Evolutionary conservation across 352 stramenopile genomes (phyloP).

Genomic region (Pythium guiyangense): DNA sequence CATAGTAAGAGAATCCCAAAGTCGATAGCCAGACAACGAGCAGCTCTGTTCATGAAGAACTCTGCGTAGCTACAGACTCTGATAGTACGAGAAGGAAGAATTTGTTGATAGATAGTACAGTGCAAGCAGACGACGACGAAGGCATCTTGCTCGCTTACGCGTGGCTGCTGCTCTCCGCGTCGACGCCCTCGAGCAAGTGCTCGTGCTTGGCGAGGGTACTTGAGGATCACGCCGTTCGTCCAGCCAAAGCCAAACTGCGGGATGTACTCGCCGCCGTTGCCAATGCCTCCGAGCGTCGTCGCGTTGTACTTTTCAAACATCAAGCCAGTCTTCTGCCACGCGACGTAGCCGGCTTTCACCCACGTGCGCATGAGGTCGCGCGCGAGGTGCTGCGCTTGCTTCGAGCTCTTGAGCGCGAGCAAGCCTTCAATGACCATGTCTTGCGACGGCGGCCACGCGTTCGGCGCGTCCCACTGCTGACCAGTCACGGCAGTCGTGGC

Average conservation of each 20-base stretch:
- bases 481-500: conserved; percentile 66
- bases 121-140: no score
- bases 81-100: no score
- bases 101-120: no score
- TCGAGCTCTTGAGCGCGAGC: conserved; percentile 32
- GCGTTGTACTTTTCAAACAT: conserved; percentile 85
- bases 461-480: conserved; percentile 85
- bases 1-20: no score
- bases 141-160: no score
- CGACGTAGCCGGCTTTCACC: conserved; percentile 52
- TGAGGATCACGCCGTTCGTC: conserved; percentile 50
- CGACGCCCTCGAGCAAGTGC: conserved; percentile 13
- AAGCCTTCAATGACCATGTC: conserved; percentile 80
- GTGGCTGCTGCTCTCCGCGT: no score
- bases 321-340: conserved; percentile 61
- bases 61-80: not conserved
- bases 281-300: conserved; percentile 22
- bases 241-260: conserved; percentile 52
- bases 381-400: conserved; percentile 44
- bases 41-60: no score
- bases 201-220: conserved; percentile 37
- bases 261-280: conserved; percentile 47
- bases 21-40: no score
- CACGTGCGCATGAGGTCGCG: conserved; percentile 51
- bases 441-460: conserved; percentile 82